Evolutionary conservation across 805 yeast genomes (phyloP).

Genomic region (Komagataella populi): DNA sequence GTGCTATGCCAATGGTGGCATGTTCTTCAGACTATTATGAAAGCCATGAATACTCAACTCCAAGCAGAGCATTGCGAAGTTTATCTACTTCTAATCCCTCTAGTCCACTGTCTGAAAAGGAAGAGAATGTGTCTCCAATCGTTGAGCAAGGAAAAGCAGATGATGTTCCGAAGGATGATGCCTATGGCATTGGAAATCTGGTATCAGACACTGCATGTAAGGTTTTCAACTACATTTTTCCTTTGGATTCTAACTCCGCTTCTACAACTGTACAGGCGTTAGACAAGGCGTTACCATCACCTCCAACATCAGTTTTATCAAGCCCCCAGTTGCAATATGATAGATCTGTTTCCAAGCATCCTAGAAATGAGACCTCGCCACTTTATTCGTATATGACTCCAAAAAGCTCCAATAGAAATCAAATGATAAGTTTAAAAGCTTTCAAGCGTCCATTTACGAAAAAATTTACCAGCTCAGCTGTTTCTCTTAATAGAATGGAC

Average conservation of each 20-base stretch:
- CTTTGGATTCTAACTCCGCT: neutral
- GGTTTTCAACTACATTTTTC: neutral
- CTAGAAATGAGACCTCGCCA: neutral
- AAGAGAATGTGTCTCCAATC: neutral
- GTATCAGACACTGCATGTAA: neutral
- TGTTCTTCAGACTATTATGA: neutral
- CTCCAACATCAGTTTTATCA: neutral
- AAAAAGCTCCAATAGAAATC: neutral
- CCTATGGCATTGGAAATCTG: neutral
- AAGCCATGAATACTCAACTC: neutral
- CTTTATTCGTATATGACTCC: neutral
- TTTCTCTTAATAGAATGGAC: neutral
- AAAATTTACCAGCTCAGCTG: neutral
- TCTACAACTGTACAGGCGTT: neutral
- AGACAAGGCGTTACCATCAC: neutral
- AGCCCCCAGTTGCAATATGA: neutral
- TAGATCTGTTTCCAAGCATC: neutral
- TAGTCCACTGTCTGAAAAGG: neutral
- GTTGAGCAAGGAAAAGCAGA: neutral
- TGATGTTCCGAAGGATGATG: neutral
- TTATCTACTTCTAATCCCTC: neutral
- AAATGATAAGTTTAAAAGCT: neutral
- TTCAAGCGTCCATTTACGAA: neutral
- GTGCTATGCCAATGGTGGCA: neutral
- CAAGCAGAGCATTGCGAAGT: neutral